Base-by-base conservation (phyloP, 148 eudicot species). In the Camellia sinensis region DNA sequence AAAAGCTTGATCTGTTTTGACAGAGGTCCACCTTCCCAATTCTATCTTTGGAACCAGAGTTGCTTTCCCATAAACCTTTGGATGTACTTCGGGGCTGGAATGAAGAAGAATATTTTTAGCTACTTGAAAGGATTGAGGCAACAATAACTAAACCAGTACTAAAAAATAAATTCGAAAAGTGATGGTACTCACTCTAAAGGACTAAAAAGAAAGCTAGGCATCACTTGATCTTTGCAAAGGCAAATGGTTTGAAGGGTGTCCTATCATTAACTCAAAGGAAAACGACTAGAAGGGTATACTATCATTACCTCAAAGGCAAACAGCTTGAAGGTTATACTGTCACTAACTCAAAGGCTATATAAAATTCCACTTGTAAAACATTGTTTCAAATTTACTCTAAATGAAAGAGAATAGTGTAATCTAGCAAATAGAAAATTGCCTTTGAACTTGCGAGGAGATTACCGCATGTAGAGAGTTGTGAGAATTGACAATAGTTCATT, bases 1-100 rank as follows among this genome's bases (percentile, higher is more conserved):
- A 80, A 85, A 14, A 81, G 81, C 69, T 81, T 82, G 80, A 57
- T 87, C 89, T 63, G 80, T 61, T 87, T 89, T 93, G 18, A 95
- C 98, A 64, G 90, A 75, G 50, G 84, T 90, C 97, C 96, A 93
- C 75, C 87, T 83, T 82, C 92, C 97, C 74, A 67, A 73, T 82
- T 93, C 92, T 61, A 76, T 71, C 84, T 92, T 91, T 54, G 92
- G 86, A 79, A 14, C 79, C 80, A 71, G 65, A 74, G 81, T 84
- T 73, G 82, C 76, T 81, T 82, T 81, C 68, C 81, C 80, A 75
- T 44, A 62, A 46, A 76, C 70, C 73, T 78, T 85, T 50, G 45
- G 14, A 40, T 84, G 89, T 77, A 79, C 79, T 86, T 78, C 64
- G 71, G 81, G 84, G 61, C 90, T 89, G 75, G 63, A 80, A 79